These are phyloP conservation scores for Serendipita sp. DNA, from an alignment of 768 basidiomycete species.

Conservation along the genomic window DNA sequence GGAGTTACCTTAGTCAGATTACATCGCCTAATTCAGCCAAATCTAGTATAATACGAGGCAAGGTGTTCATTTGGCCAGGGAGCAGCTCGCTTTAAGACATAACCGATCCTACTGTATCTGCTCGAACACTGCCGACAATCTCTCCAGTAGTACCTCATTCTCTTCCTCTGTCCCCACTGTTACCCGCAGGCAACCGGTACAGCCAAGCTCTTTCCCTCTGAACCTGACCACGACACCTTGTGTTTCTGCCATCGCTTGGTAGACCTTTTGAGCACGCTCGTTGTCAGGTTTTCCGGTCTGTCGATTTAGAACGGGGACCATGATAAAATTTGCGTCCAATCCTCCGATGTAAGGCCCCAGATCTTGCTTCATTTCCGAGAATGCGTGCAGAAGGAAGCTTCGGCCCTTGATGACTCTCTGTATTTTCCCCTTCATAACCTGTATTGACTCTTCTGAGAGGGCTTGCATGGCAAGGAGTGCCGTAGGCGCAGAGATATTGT, in stretches of 20 bases:
- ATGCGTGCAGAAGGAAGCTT: conserved; percentile 30
- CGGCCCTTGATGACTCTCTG: conserved; percentile 37
- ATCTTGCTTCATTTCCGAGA: conserved; percentile 30
- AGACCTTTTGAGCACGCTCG: conserved; percentile 33
- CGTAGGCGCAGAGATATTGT: conserved; percentile 87
- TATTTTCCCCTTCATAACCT: conserved; percentile 50
- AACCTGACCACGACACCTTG: conserved; percentile 82
- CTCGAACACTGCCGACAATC: conserved; percentile 36
- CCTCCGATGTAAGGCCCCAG: conserved; percentile 60
- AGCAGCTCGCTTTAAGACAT: too few relatives aligned
- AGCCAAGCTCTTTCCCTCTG: conserved; percentile 75
- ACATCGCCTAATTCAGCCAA: too few relatives aligned
- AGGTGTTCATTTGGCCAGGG: too few relatives aligned
- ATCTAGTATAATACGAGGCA: too few relatives aligned
- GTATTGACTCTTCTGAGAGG: conserved; percentile 47
- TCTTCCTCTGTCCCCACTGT: conserved; percentile 80
- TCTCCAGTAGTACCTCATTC: conserved; percentile 42
- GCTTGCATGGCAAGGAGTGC: conserved; percentile 70
- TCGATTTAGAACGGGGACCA: conserved; percentile 56
- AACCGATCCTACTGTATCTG: conserved; percentile 13
- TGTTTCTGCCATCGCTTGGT: conserved; percentile 70
- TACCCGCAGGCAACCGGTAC: conserved; percentile 72
- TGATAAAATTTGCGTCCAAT: conserved; percentile 79
- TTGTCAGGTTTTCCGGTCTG: conserved; percentile 19
- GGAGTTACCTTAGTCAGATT: too few relatives aligned